Conservation (phyloP, 2,329 filamentous ascomycete genomes). For the Cladosporium sphaerospermum region DNA sequence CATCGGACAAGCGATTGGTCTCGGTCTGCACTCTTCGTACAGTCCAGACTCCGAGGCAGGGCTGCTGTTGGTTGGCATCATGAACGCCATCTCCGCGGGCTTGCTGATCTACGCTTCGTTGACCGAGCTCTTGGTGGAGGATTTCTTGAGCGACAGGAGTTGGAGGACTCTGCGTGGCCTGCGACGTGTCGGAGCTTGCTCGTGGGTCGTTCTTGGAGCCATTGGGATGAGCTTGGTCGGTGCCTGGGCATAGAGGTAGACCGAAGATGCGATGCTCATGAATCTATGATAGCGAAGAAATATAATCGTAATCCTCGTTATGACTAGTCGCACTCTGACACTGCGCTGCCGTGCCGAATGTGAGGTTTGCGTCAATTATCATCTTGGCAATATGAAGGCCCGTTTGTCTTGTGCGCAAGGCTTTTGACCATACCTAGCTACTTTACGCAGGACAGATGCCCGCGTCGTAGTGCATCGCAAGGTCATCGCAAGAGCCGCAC, state of each 20-base stretch:
- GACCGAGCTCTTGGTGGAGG: conserved; percentile 41
- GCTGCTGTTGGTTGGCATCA: conserved; percentile 39
- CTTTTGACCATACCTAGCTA: no score
- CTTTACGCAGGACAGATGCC: no score
- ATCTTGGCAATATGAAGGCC: no score
- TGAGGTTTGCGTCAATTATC: no score
- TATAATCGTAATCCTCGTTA: no score
- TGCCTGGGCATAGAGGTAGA: conserved; percentile 49
- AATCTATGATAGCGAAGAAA: no score
- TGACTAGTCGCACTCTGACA: no score
- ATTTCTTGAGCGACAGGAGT: conserved; percentile 54
- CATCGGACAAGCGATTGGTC: conserved; percentile 39
- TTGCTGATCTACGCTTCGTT: conserved; percentile 41
- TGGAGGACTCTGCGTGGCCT: conserved; percentile 52
- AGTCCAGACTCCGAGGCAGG: conserved; percentile 38
- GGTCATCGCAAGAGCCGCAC: no score
- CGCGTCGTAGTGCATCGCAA: no score
- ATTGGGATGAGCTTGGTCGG: conserved; percentile 59
- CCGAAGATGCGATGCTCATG: no score
- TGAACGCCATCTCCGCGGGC: conserved; percentile 42
- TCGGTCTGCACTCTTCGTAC: conserved; percentile 38
- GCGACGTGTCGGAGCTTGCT: conserved; percentile 52
- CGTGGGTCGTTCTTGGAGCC: conserved; percentile 52
- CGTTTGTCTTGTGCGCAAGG: no score
- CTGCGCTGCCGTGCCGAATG: no score